phyloP scores from a whole-genome alignment of 495 filamentous ascomycete genomes.

The Annulohypoxylon moriforme region DNA sequence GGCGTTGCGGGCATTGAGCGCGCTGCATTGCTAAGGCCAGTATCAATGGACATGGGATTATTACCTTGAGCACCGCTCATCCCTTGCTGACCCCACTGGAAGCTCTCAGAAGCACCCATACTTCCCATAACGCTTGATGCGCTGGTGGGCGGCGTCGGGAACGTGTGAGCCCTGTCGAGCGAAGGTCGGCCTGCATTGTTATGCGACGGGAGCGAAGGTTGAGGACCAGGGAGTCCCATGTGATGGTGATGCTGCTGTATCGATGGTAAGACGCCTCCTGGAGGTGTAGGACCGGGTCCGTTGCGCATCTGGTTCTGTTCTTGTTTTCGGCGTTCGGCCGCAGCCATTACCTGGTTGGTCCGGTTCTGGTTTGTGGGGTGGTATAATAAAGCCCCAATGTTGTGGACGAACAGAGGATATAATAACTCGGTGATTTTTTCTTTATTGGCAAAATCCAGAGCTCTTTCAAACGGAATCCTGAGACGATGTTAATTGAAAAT shows the following conservation, averaged over 20 bases:
- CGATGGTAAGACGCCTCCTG: conserved; percentile 66
- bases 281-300: conserved; percentile 53
- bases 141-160: conserved; percentile 93
- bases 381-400: conserved; percentile 93
- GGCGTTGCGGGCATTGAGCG: conserved; percentile 95
- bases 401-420: conserved; percentile 97
- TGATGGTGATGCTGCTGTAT: conserved; percentile 78
- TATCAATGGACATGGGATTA: conserved; percentile 88
- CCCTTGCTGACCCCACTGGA: conserved; percentile 77
- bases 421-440: conserved; percentile 97
- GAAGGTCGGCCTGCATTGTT: conserved; percentile 73
- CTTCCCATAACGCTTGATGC: conserved; percentile 86
- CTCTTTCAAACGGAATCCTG: conserved; percentile 98
- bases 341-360: conserved; percentile 87
- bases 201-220: conserved; percentile 81
- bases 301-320: conserved; percentile 66
- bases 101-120: conserved; percentile 77
- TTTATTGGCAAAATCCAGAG: conserved; percentile 98
- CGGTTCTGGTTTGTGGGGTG: conserved; percentile 89
- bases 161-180: conserved; percentile 85
- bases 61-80: conserved; percentile 73
- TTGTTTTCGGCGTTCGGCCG: conserved; percentile 78
- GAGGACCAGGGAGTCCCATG: conserved; percentile 77
- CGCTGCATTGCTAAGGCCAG: conserved; percentile 74
- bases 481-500: conserved; percentile 18